Conservation (phyloP, 148 eudicot genomes). For the Vaccinium vitisidaea region DNA sequence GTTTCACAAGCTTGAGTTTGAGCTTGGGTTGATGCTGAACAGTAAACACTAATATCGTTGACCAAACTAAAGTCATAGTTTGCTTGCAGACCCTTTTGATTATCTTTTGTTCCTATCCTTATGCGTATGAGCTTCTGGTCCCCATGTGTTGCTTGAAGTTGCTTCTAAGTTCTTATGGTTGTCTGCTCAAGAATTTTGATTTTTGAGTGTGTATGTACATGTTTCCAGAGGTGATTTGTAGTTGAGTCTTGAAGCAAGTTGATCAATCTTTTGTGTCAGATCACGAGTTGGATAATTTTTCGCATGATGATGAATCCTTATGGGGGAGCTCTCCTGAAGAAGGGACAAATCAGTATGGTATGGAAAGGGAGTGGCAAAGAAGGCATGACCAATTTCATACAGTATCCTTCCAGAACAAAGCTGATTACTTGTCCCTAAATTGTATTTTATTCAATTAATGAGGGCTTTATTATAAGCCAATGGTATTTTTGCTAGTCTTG, state of each 20-base stretch:
- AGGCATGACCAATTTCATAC: conserved; percentile 69
- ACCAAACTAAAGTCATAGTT: neutral
- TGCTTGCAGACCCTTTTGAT: neutral
- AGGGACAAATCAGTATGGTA: conserved; percentile 36
- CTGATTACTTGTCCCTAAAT: neutral
- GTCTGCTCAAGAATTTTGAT: neutral
- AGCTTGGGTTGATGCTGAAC: neutral
- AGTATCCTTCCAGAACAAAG: conserved; percentile 36
- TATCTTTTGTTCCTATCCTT: neutral
- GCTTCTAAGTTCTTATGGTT: neutral
- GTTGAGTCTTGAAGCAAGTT: conserved; percentile 1
- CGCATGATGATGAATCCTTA: conserved; percentile 49
- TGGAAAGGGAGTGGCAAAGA: conserved; percentile 81
- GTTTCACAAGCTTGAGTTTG: neutral
- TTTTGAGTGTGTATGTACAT: neutral
- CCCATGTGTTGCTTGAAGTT: neutral
- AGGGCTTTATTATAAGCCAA: neutral
- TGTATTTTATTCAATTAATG: neutral
- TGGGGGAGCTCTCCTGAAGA: conserved; percentile 51
- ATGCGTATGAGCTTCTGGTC: neutral
- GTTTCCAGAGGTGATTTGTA: neutral
- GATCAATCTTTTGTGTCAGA: conserved; percentile 24
- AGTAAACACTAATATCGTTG: neutral
- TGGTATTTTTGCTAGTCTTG: conserved; percentile 2
- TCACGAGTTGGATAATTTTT: conserved; percentile 25